A percentile compares a stretch with the other conserved stretches of the same genome.
phyloP scores from a whole-genome alignment of 2,329 filamentous ascomycete species.

The Pestalotiopsis sp. region DNA sequence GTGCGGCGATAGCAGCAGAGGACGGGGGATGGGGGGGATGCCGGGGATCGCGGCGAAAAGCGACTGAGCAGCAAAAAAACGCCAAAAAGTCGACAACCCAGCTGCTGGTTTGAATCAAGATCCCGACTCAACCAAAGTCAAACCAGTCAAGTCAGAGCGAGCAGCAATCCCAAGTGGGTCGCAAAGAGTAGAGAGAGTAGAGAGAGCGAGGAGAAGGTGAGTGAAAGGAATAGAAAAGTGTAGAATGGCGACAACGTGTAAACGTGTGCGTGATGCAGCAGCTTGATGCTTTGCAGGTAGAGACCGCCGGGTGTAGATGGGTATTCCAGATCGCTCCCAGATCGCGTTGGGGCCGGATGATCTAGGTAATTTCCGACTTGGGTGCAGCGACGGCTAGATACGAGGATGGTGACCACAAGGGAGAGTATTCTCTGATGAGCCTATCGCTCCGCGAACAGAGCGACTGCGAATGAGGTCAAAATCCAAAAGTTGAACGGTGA shows the following conservation, averaged over 20 bases:
- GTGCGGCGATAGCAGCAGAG: not conserved
- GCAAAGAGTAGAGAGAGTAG: not conserved
- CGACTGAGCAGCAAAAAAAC: conserved; percentile 1
- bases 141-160: not conserved
- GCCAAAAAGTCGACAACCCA: not conserved
- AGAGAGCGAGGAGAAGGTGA: not conserved
- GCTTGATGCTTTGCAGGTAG: not conserved
- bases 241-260: not conserved
- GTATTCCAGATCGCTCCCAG: not conserved
- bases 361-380: not conserved
- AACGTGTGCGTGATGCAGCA: not conserved
- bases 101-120: not conserved
- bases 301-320: not conserved
- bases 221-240: not conserved
- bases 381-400: not conserved
- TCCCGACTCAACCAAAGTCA: not conserved
- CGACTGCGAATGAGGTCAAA: not conserved
- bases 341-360: not conserved
- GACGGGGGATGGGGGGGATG: not conserved
- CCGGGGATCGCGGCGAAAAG: not conserved
- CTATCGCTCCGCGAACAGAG: not conserved
- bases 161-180: not conserved
- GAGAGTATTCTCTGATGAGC: not conserved
- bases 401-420: not conserved
- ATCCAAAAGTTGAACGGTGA: not conserved